Base-by-base conservation (phyloP, 345 rosid species). In the Gossypium rotundifolium region DNA sequence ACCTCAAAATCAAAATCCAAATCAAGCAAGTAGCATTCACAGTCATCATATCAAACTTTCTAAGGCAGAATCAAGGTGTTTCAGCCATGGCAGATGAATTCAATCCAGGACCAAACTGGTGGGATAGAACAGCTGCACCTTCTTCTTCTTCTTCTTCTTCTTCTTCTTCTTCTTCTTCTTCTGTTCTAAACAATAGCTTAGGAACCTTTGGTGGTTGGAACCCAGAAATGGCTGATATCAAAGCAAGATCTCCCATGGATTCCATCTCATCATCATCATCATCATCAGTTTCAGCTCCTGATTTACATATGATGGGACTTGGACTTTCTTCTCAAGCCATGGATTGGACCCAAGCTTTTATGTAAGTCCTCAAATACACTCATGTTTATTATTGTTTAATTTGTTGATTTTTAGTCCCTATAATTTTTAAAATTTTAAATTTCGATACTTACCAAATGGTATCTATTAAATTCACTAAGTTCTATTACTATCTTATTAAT, bases 251-350 rank as follows among this genome's bases (percentile, higher is more conserved):
- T 60, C 84, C 92, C 0, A 75, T 87, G 70, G 96, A 87, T 57
- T 85, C 91, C 1, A 86, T 68, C 18, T 75, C 90, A 1, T 48
- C 59, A 11, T 74, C 38, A 29, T 29, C 90, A 1, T 49, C 63
- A 2, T 84, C 91, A 12, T 80, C 65, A 11, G 81, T 78, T 80
- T 87, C 84, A 70, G 79, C 75, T 45, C 61, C 77, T 42, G 88
- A 83, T 40, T 83, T 88, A 61, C 92, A 91, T 23, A 86, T 91
- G 92, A 95, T 95, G 93, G 91, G 90, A 27, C 74, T 95, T 78
- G 97, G 94, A 61, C 93, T 95, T 65, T 89, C 99, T 68, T 88
- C 97, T 2, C 99, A 84, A 48, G 75, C 89, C 86, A 78, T 90
- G 75, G 96, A 95, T 44, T 93, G 99, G 98, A 90, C 88, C 73